Base-by-base conservation (phyloP, 2,329 filamentous ascomycete genomes). In the Diaporthe longicolla region DNA sequence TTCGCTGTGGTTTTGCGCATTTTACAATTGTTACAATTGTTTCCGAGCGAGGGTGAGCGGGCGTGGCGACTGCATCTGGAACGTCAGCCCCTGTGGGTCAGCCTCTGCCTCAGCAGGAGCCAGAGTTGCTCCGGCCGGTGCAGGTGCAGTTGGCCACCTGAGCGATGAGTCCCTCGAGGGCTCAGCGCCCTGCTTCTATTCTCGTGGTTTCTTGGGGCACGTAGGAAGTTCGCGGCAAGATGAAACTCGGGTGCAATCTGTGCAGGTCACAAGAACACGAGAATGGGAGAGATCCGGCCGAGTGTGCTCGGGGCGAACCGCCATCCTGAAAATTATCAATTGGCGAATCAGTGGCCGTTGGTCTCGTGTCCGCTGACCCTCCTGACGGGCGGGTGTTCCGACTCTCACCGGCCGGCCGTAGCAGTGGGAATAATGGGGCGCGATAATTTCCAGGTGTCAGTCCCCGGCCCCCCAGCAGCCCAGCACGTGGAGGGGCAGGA, bases 281-380 rank as follows among this genome's bases (percentile, higher is more conserved):
- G n/a, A 50, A 45, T 66, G 73, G 73, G 73, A 55, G 72, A 73
- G 32, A 75, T 26, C 71, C 73, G 73, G 73, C 57, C 73, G 71
- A 61, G 43, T 58, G 26, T 40, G 50, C 9, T 71, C 72, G 68
- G 50, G 48, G 17, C n/a, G 50, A 26, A 57, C 48, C 43, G 11
- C 19, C 43, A 26, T 68, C 52, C 66, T 73, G 58, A 43, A 54
- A 71, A 71, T 63, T 57, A 57, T 71, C 74, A 75, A 74, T 74
- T 75, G 74, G 55, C 71, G 74, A 75, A 75, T 75, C 66, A 70
- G 59, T 52, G 43, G 15, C 19, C 4, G 21, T 13, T 10, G 9
- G 24, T 32, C 5, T 43, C n/a, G 17, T 50, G 68, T 74, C 74
- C 68, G 52, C 74, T 74, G 71, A 69, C 61, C 61, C 15, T 48